These are phyloP conservation scores for Phascolomyces articulosus DNA, from an alignment of 371 early-diverging fungal species.

Conservation along the genomic window DNA sequence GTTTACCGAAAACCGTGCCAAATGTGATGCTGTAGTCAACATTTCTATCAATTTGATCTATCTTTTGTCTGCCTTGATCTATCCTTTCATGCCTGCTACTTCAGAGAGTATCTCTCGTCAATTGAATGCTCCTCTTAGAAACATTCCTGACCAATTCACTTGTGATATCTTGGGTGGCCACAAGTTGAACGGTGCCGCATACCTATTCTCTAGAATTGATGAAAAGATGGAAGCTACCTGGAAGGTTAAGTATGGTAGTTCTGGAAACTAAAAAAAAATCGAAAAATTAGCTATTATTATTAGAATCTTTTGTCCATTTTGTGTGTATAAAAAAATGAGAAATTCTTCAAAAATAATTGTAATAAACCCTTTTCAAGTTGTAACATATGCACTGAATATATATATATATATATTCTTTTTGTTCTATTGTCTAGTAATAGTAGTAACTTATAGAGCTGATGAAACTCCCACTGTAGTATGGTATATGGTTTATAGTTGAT, in stretches of 20 bases:
- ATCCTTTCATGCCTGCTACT: constrained; percentile 96
- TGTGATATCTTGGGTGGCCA: constrained; percentile 82
- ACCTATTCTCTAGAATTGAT: constrained; percentile 91
- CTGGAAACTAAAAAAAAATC: constrained; percentile 15
- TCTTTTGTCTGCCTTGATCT: constrained; percentile 83
- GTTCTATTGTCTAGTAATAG: no score
- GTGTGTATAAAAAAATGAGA: no score
- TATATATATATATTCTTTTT: no score
- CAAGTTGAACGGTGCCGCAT: constrained; percentile 83
- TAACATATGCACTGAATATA: no score
- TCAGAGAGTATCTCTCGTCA: constrained; percentile 78
- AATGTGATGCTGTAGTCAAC: constrained; percentile 88
- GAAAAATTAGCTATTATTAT: no score
- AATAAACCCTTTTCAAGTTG: no score
- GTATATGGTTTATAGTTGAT: no score
- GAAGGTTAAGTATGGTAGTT: constrained; percentile 75
- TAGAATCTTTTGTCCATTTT: no score
- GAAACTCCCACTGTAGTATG: no score
- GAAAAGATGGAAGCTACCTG: constrained; percentile 74
- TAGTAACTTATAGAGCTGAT: no score
- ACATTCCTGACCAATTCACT: constrained; percentile 74
- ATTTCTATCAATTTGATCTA: constrained; percentile 87
- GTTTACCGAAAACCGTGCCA: constrained; percentile 72
- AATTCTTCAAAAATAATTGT: no score
- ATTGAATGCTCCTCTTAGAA: constrained; percentile 79